phyloP scores from a whole-genome alignment of 306 rosid species.

The Acacia acuminata region DNA sequence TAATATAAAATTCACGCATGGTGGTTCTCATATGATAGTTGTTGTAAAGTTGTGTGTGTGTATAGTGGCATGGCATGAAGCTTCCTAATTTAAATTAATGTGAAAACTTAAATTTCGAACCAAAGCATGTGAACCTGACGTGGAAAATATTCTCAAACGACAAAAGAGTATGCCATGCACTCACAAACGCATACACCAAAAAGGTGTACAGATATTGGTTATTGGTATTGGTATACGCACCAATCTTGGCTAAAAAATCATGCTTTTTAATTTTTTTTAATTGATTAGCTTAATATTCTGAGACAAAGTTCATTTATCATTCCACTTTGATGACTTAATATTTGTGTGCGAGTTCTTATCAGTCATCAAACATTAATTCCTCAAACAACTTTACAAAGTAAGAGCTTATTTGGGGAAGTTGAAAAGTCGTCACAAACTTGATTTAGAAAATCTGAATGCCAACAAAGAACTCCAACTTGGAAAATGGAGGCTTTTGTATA shows the following conservation, averaged over 20 bases:
- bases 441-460: constrained; percentile 7
- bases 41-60: not conserved
- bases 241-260: not conserved
- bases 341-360: not conserved
- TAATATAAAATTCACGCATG: not conserved
- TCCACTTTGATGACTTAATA: constrained; percentile 49
- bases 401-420: constrained; percentile 29
- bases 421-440: constrained; percentile 47
- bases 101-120: not conserved
- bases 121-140: not conserved
- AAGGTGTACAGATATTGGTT: not conserved
- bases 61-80: not conserved
- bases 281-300: constrained; percentile 4
- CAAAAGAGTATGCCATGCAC: not conserved
- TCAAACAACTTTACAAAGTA: constrained; percentile 30
- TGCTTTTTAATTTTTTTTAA: not conserved
- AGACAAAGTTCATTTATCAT: constrained; percentile 28
- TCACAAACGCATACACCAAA: not conserved
- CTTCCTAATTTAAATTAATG: not conserved
- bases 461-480: constrained; percentile 37
- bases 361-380: constrained; percentile 3
- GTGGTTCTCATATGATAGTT: not conserved
- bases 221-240: not conserved
- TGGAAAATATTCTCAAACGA: not conserved
- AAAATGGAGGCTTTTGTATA: constrained; percentile 24